Evolutionary conservation across 345 rosid species (phyloP).

Genomic region (Eucalyptus leucophloia): DNA sequence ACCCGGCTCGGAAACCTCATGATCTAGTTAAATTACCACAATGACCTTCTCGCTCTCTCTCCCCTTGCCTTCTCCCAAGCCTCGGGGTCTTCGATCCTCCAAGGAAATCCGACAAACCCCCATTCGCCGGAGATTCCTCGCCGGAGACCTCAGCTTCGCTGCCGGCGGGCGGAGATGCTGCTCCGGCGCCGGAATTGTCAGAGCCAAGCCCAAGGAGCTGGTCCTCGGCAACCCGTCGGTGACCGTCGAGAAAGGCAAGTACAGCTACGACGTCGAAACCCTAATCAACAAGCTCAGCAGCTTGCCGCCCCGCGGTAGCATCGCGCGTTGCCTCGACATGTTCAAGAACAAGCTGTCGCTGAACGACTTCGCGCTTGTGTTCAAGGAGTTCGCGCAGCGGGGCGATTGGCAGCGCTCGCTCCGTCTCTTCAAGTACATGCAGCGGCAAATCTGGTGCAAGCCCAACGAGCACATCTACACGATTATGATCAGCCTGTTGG

Average conservation of each 20-base stretch:
- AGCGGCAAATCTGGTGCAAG: slow-evolving; percentile 96
- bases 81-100: slow-evolving; percentile 12
- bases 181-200: slow-evolving; percentile 6
- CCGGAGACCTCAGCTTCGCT: not conserved
- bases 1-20: not conserved
- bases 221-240: slow-evolving; percentile 74
- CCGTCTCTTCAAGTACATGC: slow-evolving; percentile 90
- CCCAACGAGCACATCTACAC: slow-evolving; percentile 95
- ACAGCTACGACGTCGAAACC: slow-evolving; percentile 92
- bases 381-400: slow-evolving; percentile 88
- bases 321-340: slow-evolving; percentile 73
- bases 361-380: slow-evolving; percentile 82
- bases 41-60: slow-evolving; percentile 22
- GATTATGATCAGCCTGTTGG: slow-evolving; percentile 74
- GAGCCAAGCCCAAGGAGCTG: slow-evolving; percentile 50
- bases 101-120: not conserved
- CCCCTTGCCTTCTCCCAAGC: slow-evolving; percentile 14
- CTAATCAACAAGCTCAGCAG: slow-evolving; percentile 94
- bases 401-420: slow-evolving; percentile 97
- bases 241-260: slow-evolving; percentile 77
- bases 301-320: slow-evolving; percentile 96
- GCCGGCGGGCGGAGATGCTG: slow-evolving; percentile 6
- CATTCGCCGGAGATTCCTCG: slow-evolving; percentile 3
- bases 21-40: not conserved
- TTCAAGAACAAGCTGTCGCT: slow-evolving; percentile 88